A percentile compares a stretch with the other conserved stretches of the same genome.
Conservation (phyloP, 768 basidiomycete genomes). For the Naganishia vaughanmartiniae region DNA sequence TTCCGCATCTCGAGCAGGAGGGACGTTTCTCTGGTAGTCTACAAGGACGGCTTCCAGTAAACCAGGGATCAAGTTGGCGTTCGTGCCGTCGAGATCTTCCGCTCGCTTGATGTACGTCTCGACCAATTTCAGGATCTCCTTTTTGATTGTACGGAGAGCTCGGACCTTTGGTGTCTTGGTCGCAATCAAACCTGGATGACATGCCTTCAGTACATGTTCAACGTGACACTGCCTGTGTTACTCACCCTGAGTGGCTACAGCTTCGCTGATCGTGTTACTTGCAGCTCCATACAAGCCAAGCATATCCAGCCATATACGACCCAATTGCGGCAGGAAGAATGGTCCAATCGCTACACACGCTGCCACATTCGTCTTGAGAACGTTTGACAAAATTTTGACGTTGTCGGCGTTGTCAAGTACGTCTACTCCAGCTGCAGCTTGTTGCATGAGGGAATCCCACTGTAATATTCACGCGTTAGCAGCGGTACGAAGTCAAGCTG, state of each 20-base stretch:
- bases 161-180: constrained; percentile 97
- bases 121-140: constrained; percentile 94
- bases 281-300: constrained; percentile 96
- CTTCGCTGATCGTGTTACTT: constrained; percentile 91
- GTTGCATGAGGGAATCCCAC: constrained; percentile 98
- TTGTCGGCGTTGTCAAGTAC: constrained; percentile 87
- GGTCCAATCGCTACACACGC: constrained; percentile 95
- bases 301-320: constrained; percentile 95
- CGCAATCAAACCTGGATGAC: constrained; percentile 69
- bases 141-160: constrained; percentile 91
- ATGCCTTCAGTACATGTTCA: not conserved
- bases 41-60: constrained; percentile 95
- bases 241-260: constrained; percentile 74
- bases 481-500: constrained; percentile 11
- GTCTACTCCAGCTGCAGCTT: constrained; percentile 87
- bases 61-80: constrained; percentile 86
- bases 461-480: constrained; percentile 46
- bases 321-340: constrained; percentile 96
- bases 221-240: not conserved
- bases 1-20: constrained; percentile 90
- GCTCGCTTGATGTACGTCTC: constrained; percentile 97
- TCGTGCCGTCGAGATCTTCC: constrained; percentile 91
- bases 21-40: constrained; percentile 92
- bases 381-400: constrained; percentile 93
- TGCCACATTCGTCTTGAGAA: constrained; percentile 96